These are phyloP conservation scores for Actinomucor elegans DNA, from an alignment of 371 early-diverging fungal genomes.

Conservation along the genomic window DNA sequence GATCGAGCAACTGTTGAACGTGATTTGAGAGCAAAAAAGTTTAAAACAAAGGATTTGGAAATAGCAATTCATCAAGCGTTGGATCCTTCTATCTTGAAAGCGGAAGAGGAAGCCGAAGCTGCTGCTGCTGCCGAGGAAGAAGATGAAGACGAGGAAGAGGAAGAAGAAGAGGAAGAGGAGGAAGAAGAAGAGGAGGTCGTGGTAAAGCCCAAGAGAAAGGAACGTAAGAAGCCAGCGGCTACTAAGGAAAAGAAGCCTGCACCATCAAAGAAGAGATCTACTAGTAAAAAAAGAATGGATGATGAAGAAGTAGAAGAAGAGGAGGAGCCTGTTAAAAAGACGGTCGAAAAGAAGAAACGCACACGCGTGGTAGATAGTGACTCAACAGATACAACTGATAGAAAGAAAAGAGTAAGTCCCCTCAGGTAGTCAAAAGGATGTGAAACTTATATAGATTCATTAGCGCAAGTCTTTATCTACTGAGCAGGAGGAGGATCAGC, in stretches of 20 bases:
- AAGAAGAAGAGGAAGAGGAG: slow-evolving; percentile 5
- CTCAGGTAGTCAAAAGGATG: too few species aligned
- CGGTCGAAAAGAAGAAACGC: background rate
- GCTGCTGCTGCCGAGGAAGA: slow-evolving; percentile 17
- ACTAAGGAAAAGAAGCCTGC: background rate
- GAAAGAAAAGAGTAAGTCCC: slow-evolving; percentile 11
- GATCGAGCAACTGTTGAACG: slow-evolving; percentile 39
- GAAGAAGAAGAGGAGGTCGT: slow-evolving; percentile 5
- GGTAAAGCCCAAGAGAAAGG: slow-evolving; percentile 15
- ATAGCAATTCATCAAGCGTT: slow-evolving; percentile 39
- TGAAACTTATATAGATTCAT: background rate
- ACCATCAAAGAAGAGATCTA: background rate
- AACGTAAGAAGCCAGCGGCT: slow-evolving; percentile 8
- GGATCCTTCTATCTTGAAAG: slow-evolving; percentile 31
- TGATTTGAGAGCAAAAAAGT: slow-evolving; percentile 52
- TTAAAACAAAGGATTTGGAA: slow-evolving; percentile 51
- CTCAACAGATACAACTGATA: slow-evolving; percentile 2
- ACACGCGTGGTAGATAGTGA: background rate
- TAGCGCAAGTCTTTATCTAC: slow-evolving; percentile 22
- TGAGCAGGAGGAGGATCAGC: slow-evolving; percentile 11
- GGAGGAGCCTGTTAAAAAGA: background rate
- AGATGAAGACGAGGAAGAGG: slow-evolving; percentile 22
- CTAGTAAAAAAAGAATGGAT: background rate
- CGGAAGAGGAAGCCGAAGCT: slow-evolving; percentile 20
- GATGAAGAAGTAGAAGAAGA: background rate